Base-by-base conservation (phyloP, 805 yeast species). In the Kuraishia borneana region DNA sequence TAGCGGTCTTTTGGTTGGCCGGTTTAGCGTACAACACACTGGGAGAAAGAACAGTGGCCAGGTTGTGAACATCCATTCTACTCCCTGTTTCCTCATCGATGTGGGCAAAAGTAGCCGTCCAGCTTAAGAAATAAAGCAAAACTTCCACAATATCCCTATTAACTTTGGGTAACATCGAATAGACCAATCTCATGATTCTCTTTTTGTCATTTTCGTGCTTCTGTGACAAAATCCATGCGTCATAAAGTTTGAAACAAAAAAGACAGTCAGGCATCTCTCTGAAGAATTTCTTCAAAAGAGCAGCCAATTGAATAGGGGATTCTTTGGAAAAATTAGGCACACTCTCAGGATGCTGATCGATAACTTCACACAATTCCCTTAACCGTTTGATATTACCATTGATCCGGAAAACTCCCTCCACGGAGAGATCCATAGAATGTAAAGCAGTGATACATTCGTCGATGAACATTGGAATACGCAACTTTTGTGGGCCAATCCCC, bases 61-160 rank as follows among this genome's bases (percentile, higher is more conserved):
- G 65, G 53, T 92, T 92, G 51, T 87, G 95, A 22, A 83, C 73
- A 52, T 89, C 96, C 98, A 92, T 92, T 60, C 89, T 92, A 3
- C 96, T 85, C 1, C 70, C 70, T 17, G 76, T 73, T 44, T 83
- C 88, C 46, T 85, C 94, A 48, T 87, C 96, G 40, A 88, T 74
- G 45, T 84, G 88, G 1, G 96, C 83, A 59, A 92, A 92, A 2
- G 97, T 83, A 0, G 97, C 85, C 2, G 88, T 89, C 97, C 97
- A 92, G 54, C 78, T 79, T 50, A 92, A 72, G 54, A 92, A 92
- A 38, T 79, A 76, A 21, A 88, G 63, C 28, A 92, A 59, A 2
- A 88, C 95, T 51, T 92, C 97, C 25, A 88, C 64, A 32, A 85
- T 65, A 52, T 87, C 94, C 37, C 98, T 69, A 50, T 88, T 81